Evolutionary conservation across 2,329 filamentous ascomycete species (phyloP).

Genomic region (Colletotrichum musae): DNA sequence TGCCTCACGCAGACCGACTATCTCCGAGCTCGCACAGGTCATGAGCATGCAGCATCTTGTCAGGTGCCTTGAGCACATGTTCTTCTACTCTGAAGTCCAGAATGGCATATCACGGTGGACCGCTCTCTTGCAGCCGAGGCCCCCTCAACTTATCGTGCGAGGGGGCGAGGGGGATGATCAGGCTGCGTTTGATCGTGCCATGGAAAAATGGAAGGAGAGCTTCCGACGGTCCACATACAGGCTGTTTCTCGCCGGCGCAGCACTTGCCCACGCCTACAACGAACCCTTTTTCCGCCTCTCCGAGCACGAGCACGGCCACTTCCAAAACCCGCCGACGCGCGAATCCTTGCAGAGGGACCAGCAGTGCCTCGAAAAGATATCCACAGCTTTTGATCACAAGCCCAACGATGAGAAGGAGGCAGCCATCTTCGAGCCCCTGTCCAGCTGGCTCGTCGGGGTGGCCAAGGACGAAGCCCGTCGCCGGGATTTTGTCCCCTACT

Average conservation of each 20-base stretch:
- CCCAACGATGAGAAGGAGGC: conserved; percentile 46
- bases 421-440: conserved; percentile 25
- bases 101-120: conserved; percentile 7
- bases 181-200: background rate
- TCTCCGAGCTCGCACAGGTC: conserved; percentile 16
- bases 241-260: conserved; percentile 25
- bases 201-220: conserved; percentile 7
- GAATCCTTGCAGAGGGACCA: conserved; percentile 2
- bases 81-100: conserved; percentile 11
- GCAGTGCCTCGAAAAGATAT: background rate
- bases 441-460: conserved; percentile 15
- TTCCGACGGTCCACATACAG: conserved; percentile 22
- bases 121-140: background rate
- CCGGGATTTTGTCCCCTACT: conserved; percentile 15
- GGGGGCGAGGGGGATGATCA: background rate
- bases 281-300: conserved; percentile 14
- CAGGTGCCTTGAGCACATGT: conserved; percentile 27
- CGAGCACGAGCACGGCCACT: background rate
- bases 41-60: conserved; percentile 25
- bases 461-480: conserved; percentile 4
- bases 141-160: background rate
- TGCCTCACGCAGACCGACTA: background rate
- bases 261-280: conserved; percentile 21
- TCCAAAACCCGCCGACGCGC: background rate
- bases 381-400: conserved; percentile 45